These are phyloP conservation scores for Rickenella mellea DNA, from an alignment of 768 basidiomycete genomes.

Conservation along the genomic window DNA sequence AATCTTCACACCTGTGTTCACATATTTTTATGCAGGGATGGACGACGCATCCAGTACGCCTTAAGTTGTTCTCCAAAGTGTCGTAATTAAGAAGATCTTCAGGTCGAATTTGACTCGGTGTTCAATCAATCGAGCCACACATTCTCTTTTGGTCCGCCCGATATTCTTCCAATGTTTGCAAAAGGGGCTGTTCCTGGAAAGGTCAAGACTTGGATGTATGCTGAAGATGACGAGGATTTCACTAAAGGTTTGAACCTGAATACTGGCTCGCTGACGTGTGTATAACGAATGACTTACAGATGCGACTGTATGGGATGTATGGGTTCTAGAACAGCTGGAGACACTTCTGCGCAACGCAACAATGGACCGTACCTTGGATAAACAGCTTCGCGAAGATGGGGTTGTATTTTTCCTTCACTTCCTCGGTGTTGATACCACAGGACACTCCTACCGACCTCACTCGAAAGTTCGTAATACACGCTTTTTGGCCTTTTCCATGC, in stretches of 20 bases:
- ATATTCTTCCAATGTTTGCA: constrained; percentile 82
- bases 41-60: constrained; percentile 68
- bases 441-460: constrained; percentile 77
- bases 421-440: constrained; percentile 77
- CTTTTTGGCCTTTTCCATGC: not conserved
- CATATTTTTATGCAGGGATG: constrained; percentile 49
- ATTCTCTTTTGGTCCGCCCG: constrained; percentile 79
- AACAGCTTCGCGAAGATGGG: constrained; percentile 44
- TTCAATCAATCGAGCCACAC: constrained; percentile 75
- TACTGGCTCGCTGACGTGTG: no score
- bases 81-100: not conserved
- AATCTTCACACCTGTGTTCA: constrained; percentile 5
- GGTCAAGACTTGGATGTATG: constrained; percentile 69
- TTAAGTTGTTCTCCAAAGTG: constrained; percentile 1
- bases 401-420: constrained; percentile 79
- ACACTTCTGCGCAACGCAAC: constrained; percentile 57
- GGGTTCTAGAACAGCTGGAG: constrained; percentile 65
- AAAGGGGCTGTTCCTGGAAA: constrained; percentile 59
- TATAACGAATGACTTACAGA: constrained; percentile 34
- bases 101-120: constrained; percentile 78
- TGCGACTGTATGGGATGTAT: constrained; percentile 65
- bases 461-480: constrained; percentile 41
- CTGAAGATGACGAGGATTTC: constrained; percentile 75
- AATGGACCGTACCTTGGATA: constrained; percentile 33
- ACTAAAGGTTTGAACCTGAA: constrained; percentile 51